Percentiles rank a stretch among this genome's conserved stretches.
Conservation (phyloP, 805 yeast species). For the Starmerella bombi region DNA sequence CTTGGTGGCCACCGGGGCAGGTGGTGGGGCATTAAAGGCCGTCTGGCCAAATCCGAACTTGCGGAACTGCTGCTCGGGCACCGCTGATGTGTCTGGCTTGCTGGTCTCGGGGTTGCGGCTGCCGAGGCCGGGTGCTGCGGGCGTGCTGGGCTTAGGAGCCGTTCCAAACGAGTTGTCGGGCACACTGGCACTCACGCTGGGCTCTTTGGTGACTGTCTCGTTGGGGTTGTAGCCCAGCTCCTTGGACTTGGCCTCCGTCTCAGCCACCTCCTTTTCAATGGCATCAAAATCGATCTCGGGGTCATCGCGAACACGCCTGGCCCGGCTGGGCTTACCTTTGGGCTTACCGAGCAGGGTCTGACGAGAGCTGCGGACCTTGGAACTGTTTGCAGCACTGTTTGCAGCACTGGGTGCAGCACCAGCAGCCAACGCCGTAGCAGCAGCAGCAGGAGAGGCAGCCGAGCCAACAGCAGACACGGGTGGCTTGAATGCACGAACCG, state of each 20-base stretch:
- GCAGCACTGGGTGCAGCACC: constrained; percentile 9
- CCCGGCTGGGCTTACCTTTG: constrained; percentile 1
- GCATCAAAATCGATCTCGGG: constrained; percentile 49
- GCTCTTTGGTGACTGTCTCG: constrained; percentile 5
- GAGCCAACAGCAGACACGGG: constrained; percentile 13
- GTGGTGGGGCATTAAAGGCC: constrained; percentile 20
- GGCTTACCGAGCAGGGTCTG: constrained; percentile 13
- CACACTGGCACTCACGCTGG: neutral
- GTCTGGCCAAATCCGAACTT: constrained; percentile 23
- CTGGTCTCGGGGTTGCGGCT: constrained; percentile 6
- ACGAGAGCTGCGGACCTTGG: constrained; percentile 25
- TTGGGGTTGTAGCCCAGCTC: constrained; percentile 35
- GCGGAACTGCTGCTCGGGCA: constrained; percentile 17
- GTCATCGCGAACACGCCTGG: constrained; percentile 20
- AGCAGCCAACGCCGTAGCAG: constrained; percentile 6
- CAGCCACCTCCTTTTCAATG: constrained; percentile 64
- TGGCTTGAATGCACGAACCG: constrained; percentile 15
- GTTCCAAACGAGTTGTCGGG: neutral
- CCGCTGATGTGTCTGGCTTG: too few relatives aligned
- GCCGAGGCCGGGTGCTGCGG: neutral
- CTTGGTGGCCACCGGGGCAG: constrained; percentile 16
- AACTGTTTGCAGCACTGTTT: constrained; percentile 13
- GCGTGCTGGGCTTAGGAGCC: neutral
- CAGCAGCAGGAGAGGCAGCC: constrained; percentile 6
- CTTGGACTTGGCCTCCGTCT: constrained; percentile 48